Base-by-base conservation (phyloP, 345 rosid species). In the Lepidium africanum region DNA sequence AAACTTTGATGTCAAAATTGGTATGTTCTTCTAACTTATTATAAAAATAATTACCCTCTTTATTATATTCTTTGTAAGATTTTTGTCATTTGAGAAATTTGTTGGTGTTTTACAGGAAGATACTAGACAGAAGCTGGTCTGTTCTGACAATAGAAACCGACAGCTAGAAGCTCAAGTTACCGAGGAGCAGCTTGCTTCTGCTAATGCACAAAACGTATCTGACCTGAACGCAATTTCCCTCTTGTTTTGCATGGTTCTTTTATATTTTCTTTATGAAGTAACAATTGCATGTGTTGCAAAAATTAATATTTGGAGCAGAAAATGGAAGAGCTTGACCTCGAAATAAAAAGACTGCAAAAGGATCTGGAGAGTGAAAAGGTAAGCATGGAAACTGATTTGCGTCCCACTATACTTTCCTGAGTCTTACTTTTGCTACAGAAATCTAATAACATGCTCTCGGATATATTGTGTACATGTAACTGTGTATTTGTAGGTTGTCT, bases 321-420 rank as follows among this genome's bases (percentile, higher is more conserved):
- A 84, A 64, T 85, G 27, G 96, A 84, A 74, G 97, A 91, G 74
- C 95, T 89, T 59, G 91, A 91, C 62, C 77, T 75, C 56, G 93
- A 85, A 83, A 66, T 75, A 27, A 79, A 78, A 76, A 81, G 72
- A 57, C 66, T 81, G 75, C 83, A 74, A 63, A 81, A 86, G 66
- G 95, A 86, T 66, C 91, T 94, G 58, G 95, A 82, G 75, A 81
- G 76, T 63, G 96, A 91, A 79, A 94, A 89, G 97, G 97, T 91
- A 87, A 65, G 76, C 61, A 74, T 69, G 73, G 67, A 60, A 72
- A 67, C 32, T 33, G 54, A 21, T 52, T 68, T 53, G n/a, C 48
- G 33, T 61, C 43, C 62, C 72, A 43, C 43, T n/a, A 8, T 66
- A 72, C 50, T 32, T 2, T 12, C 15, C 32, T 27, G 32, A 56